Base-by-base conservation (phyloP, 2,329 filamentous ascomycete species). In the Ploettnerulaceae sp. region DNA sequence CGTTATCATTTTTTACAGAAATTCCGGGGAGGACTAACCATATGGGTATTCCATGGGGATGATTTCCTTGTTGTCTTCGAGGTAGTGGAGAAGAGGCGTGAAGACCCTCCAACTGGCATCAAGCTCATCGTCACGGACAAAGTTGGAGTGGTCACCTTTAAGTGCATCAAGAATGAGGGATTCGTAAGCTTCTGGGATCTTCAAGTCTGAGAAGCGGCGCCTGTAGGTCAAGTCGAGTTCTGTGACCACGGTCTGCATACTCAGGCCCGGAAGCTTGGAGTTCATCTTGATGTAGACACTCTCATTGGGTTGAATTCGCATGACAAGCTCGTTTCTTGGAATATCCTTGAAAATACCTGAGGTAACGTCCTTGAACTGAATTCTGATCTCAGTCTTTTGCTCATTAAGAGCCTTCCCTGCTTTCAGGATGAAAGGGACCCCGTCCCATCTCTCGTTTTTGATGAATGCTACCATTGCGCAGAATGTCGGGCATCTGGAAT, bases 231-330 rank as follows among this genome's bases (percentile, higher is more conserved):
- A 81, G 66, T 98, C 93, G 51, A 98, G 86, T 74, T 98, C 93
- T 51, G 93, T 98, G 60, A 96, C 88, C 29, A 97, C 93, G 9
- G 93, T 98, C 77, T 98, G 93, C 90, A 97, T 98, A 75, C 89
- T 97, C 62, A 98, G 76, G 62, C 93, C 93, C 15, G 93, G 94
- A 49, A 98, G 77, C 78, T 98, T 98, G 22, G 91, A 97, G 84
- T 98, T 98, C 93, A 98, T 98, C 82, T 98, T 98, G 71, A 97
- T 95, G 74, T 98, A 98, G 58, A 98, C 90, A 66, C 88, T 95
- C 78, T 98, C 93, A 74, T 98, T 98, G 61, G 93, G 93, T 75
- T 98, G 93, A 57, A 98, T 95, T 59, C 93, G 90, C 75, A 98
- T 96, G 63, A 98, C 93, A 57, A 98, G 85, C 74, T 98, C 93